A percentile compares a stretch with the other conserved stretches of the same genome.
Evolutionary conservation across 2,329 filamentous ascomycete species (phyloP).

Genomic region (Claviceps arundinis): DNA sequence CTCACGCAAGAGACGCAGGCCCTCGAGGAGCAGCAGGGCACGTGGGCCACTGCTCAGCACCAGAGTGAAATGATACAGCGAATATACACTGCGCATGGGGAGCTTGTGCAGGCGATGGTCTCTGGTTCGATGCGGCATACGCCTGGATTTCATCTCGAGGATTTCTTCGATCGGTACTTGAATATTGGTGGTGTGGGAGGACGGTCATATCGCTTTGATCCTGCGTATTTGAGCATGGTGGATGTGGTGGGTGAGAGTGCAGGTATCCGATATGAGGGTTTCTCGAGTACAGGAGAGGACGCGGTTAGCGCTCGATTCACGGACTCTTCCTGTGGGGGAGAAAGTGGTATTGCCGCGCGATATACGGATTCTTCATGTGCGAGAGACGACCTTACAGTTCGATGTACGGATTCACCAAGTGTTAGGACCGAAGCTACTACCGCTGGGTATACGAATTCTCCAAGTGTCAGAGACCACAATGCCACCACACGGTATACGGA

Average conservation of each 20-base stretch:
- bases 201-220: constrained; percentile 51
- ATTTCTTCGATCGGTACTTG: constrained; percentile 73
- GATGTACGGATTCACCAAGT: constrained; percentile 38
- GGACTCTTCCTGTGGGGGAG: constrained; percentile 24
- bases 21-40: constrained; percentile 57
- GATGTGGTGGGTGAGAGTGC: constrained; percentile 51
- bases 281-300: constrained; percentile 29
- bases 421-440: constrained; percentile 17
- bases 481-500: constrained; percentile 39
- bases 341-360: constrained; percentile 27
- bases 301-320: constrained; percentile 35
- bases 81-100: constrained; percentile 65
- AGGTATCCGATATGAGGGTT: constrained; percentile 41
- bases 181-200: constrained; percentile 45
- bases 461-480: no score
- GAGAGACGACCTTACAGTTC: constrained; percentile 28
- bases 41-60: constrained; percentile 68
- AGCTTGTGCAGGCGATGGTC: constrained; percentile 61
- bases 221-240: constrained; percentile 57
- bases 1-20: constrained; percentile 69
- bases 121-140: constrained; percentile 56
- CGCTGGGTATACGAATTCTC: no score
- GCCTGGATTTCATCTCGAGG: constrained; percentile 71
- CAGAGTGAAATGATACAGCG: constrained; percentile 66
- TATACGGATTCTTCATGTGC: constrained; percentile 38